Percentiles rank a stretch among this genome's conserved stretches.
phyloP scores from a whole-genome alignment of 2,329 filamentous ascomycete genomes.

The Didymella sp. region DNA sequence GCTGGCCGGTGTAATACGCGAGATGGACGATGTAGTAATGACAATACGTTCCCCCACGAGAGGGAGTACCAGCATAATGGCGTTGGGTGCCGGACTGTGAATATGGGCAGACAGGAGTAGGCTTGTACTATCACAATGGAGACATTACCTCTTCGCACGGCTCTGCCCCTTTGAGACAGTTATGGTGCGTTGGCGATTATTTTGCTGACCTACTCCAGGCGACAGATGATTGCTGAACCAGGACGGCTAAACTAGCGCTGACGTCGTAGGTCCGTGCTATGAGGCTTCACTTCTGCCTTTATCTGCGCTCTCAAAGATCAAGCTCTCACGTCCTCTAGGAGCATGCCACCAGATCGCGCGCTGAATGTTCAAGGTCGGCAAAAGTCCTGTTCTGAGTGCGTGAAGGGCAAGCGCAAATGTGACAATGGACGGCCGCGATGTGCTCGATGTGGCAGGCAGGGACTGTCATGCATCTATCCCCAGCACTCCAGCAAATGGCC shows the following conservation, averaged over 20 bases:
- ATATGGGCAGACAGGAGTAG: slow-evolving; percentile 7
- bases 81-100: slow-evolving; percentile 25
- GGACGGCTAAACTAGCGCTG: slow-evolving; percentile 7
- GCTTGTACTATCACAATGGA: slow-evolving; percentile 2
- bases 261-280: slow-evolving; percentile 3
- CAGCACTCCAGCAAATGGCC: slow-evolving; percentile 21
- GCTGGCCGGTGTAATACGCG: slow-evolving; percentile 7
- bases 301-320: background rate
- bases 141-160: background rate
- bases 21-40: slow-evolving; percentile 13
- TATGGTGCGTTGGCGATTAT: background rate
- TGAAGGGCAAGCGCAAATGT: slow-evolving; percentile 64
- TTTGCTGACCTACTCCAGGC: background rate
- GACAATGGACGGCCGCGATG: slow-evolving; percentile 61
- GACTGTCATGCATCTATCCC: slow-evolving; percentile 58
- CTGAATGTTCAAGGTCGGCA: slow-evolving; percentile 47
- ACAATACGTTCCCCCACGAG: slow-evolving; percentile 12
- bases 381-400: slow-evolving; percentile 65
- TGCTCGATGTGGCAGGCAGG: slow-evolving; percentile 59
- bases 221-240: background rate
- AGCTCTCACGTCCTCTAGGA: background rate
- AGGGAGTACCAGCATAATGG: slow-evolving; percentile 33
- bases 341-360: slow-evolving; percentile 52
- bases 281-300: background rate
- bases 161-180: too few relatives aligned